A percentile compares a stretch with the other conserved stretches of the same genome.
These are phyloP conservation scores for Picochlorum sp. DNA, from an alignment of 139 green algal genomes.

Conservation along the genomic window DNA sequence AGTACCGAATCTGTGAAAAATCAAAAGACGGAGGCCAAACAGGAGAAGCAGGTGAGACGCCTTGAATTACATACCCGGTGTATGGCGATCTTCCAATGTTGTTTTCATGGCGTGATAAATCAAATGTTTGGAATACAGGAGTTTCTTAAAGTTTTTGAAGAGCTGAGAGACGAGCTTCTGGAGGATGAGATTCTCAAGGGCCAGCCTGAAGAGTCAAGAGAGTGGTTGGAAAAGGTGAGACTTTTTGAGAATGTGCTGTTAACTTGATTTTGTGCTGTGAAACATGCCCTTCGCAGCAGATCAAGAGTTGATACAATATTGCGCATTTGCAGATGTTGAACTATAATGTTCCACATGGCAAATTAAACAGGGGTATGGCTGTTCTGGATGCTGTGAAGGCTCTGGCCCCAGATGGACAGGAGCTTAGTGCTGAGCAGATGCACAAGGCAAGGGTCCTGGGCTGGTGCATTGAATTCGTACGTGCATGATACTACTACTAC, in stretches of 20 bases:
- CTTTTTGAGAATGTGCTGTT: neutral
- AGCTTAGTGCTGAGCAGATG: constrained; percentile 44
- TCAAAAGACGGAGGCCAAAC: constrained; percentile 8
- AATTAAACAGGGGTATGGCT: constrained; percentile 95
- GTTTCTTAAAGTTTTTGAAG: constrained; percentile 56
- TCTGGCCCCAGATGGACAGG: constrained; percentile 1
- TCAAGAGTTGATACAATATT: too few relatives aligned
- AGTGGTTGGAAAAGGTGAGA: constrained; percentile 62
- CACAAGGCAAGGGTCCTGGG: constrained; percentile 73
- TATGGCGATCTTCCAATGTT: neutral
- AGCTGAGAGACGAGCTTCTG: constrained; percentile 59
- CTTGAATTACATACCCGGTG: too few relatives aligned
- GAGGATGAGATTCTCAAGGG: constrained; percentile 36
- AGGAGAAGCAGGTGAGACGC: constrained; percentile 22
- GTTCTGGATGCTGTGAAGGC: constrained; percentile 73
- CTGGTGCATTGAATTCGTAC: constrained; percentile 96
- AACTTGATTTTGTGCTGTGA: neutral
- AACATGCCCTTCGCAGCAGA: too few relatives aligned
- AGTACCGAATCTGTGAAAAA: constrained; percentile 11
- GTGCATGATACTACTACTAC: neutral
- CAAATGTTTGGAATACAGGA: too few relatives aligned
- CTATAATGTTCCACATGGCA: constrained; percentile 92
- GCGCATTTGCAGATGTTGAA: constrained; percentile 62
- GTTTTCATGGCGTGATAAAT: too few relatives aligned
- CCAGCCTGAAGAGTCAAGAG: constrained; percentile 39